Evolutionary conservation across 2,329 filamentous ascomycete species (phyloP).

Genomic region (Aspergillus versicolor): DNA sequence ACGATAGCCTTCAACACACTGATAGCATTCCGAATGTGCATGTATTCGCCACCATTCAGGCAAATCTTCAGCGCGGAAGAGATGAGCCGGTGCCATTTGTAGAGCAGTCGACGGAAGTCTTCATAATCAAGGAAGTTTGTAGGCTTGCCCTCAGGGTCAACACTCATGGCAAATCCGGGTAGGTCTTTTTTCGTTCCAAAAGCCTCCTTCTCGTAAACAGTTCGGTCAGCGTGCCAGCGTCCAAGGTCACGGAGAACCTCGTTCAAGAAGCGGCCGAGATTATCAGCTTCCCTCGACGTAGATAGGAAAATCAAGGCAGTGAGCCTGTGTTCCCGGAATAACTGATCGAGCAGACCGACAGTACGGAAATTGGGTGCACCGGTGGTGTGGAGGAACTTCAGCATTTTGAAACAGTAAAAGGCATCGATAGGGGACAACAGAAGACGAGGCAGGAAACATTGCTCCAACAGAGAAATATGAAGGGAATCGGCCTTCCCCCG

Average conservation of each 20-base stretch:
- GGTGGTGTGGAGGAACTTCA: conserved; percentile 82
- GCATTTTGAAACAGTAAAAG: conserved; percentile 81
- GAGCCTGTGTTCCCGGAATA: conserved; percentile 81
- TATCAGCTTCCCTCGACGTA: conserved; percentile 86
- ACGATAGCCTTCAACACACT: conserved; percentile 79
- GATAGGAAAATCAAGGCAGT: conserved; percentile 83
- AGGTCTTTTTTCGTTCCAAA: conserved; percentile 65
- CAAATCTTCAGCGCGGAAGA: conserved; percentile 78
- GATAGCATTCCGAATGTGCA: conserved; percentile 96
- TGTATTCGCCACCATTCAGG: conserved; percentile 82
- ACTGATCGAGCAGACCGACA: conserved; percentile 75
- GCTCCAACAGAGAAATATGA: conserved; percentile 77
- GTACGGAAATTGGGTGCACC: conserved; percentile 85
- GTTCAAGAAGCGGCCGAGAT: conserved; percentile 87
- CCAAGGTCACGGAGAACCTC: conserved; percentile 77
- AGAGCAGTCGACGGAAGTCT: conserved; percentile 79
- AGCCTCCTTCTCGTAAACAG: conserved; percentile 78
- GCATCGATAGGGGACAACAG: conserved; percentile 82
- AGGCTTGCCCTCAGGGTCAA: conserved; percentile 70
- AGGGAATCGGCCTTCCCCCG: conserved; percentile 64
- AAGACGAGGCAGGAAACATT: conserved; percentile 87
- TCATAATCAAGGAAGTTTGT: conserved; percentile 75
- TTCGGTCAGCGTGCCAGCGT: conserved; percentile 77
- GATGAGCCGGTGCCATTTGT: conserved; percentile 85
- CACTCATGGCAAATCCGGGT: conserved; percentile 73